Base-by-base conservation (phyloP, 148 eudicot genomes). In the Simmondsia chinensis region DNA sequence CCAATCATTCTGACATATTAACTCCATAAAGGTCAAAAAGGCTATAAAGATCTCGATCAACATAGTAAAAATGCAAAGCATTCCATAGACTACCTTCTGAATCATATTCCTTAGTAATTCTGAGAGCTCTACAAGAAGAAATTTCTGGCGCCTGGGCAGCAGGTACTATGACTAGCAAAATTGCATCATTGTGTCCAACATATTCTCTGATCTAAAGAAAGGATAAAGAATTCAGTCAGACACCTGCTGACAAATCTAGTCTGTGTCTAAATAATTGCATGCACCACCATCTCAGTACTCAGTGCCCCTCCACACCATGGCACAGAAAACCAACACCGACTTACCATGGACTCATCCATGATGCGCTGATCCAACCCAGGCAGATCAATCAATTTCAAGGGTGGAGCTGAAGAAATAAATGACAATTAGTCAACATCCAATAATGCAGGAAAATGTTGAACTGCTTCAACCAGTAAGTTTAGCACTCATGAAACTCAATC, bases 341-440 rank as follows among this genome's bases (percentile, higher is more conserved):
- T 82, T 49, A 91, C 99, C 86, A 86, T 43, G 23, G 94, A 73
- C 41, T 91, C 96, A 62, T 82, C 99, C 60, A 79, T 59, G 67
- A 63, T 83, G 42, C 99, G 79, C 58, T 91, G 91, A 43, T 91
- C 99, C 33, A 80, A 80, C 47, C 99, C 99, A 42, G 99, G 99
- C 56, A 91, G 64, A 71, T 91, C 99, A 53, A 91, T 59, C 63
- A 91, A 65, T 58, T 91, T 91, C 69, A 91, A 58, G 10, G 95
- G 69, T 37, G 96, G 99, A 68, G 94, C 99, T 91, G 77, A 39
- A 68, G 13, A 24, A 10, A 37, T 7, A 57, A 50, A 29, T 15
- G 29, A 23, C 50, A 56, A 20, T 13, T 9, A 41, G 47, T 27
- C 53, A 31, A 24, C 32, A 34, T 42, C 51, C 55, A 43, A 17